These are phyloP conservation scores for Wolfiporia cocos DNA, from an alignment of 1,284 basidiomycete species.

Conservation along the genomic window DNA sequence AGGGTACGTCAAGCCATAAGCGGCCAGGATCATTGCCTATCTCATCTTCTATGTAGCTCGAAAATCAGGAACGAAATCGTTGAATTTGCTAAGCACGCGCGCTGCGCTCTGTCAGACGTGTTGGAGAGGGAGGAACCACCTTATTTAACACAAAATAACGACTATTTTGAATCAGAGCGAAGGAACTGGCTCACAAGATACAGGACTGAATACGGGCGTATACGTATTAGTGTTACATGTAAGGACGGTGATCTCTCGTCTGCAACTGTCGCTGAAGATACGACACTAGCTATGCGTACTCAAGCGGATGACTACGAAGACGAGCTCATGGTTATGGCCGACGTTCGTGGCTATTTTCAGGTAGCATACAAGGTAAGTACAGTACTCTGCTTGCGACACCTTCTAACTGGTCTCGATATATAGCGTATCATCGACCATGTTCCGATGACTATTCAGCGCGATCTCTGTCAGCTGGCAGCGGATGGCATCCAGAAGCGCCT, in stretches of 20 bases:
- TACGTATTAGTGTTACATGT: too few relatives aligned
- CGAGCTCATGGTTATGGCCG: conserved; percentile 22
- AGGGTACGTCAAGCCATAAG: conserved; percentile 23
- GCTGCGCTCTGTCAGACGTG: conserved; percentile 13
- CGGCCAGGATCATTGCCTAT: too few relatives aligned
- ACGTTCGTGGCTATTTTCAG: conserved; percentile 22
- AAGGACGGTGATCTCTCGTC: too few relatives aligned
- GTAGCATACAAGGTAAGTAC: conserved; percentile 23
- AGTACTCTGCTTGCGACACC: too few relatives aligned
- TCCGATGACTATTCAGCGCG: conserved; percentile 44
- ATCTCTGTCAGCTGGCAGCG: conserved; percentile 37
- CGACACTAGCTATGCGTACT: too few relatives aligned
- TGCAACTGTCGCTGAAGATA: background rate
- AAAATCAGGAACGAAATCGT: conserved; percentile 9
- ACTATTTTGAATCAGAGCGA: conserved; percentile 18
- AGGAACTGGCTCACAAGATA: conserved; percentile 18
- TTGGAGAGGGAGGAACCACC: conserved; percentile 24
- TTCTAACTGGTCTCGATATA: background rate
- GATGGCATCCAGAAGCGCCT: conserved; percentile 32
- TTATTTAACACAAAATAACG: conserved; percentile 27
- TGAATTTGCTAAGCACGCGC: conserved; percentile 1
- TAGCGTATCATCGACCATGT: conserved; percentile 51
- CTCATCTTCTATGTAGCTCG: too few relatives aligned
- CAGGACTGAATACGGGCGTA: conserved; percentile 1
- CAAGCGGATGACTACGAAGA: conserved; percentile 9